Evolutionary conservation across 345 rosid genomes (phyloP).

Genomic region (Salix caprea): DNA sequence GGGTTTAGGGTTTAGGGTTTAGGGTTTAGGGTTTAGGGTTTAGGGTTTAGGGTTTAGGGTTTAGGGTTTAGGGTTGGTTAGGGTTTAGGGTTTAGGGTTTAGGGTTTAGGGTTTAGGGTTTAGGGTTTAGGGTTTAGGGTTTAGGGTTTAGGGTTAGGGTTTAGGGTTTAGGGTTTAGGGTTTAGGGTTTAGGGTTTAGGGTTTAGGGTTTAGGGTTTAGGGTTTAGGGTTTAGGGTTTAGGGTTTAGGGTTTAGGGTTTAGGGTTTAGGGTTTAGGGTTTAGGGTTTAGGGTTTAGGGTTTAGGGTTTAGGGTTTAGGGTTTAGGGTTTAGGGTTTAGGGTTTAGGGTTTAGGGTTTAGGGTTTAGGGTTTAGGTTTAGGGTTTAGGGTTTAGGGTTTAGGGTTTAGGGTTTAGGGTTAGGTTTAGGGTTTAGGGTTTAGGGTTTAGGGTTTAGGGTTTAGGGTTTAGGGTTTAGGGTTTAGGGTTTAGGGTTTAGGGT

Average conservation of each 20-base stretch:
- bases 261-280: slow-evolving; percentile 7
- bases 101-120: too few relatives aligned
- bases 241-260: not conserved
- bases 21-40: too few relatives aligned
- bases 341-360: slow-evolving; percentile 13
- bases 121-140: slow-evolving; percentile 1
- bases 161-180: slow-evolving; percentile 16
- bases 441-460: slow-evolving; percentile 14
- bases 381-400: slow-evolving; percentile 6
- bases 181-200: slow-evolving; percentile 23
- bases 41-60: too few relatives aligned
- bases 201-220: slow-evolving; percentile 16
- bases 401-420: not conserved
- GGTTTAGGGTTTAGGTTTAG: not conserved
- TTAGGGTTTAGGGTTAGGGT: slow-evolving; percentile 30
- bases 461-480: slow-evolving; percentile 10
- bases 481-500: not conserved
- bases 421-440: slow-evolving; percentile 9
- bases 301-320: slow-evolving; percentile 12
- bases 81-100: too few relatives aligned
- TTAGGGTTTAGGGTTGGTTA: too few relatives aligned
- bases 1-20: too few relatives aligned
- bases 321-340: slow-evolving; percentile 16
- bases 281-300: not conserved
- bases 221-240: slow-evolving; percentile 16